Evolutionary conservation across 106 monocot genomes (phyloP).

Genomic region (Phalaenopsis equestris): DNA sequence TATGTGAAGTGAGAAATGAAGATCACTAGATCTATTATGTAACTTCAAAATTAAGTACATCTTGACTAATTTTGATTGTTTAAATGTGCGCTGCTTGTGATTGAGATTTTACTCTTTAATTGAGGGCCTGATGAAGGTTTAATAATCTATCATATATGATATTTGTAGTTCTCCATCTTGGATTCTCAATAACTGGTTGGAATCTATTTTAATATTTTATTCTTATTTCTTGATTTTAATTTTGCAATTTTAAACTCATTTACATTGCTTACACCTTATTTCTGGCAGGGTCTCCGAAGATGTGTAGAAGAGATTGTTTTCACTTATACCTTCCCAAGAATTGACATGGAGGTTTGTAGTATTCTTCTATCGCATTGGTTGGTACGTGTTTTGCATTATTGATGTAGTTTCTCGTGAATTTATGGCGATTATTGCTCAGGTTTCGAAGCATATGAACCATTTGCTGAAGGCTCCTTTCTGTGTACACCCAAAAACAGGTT

Average conservation of each 20-base stretch:
- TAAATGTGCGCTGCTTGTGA: neutral
- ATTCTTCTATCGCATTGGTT: neutral
- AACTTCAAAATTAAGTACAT: neutral
- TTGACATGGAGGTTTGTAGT: slow-evolving; percentile 79
- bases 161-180: neutral
- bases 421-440: slow-evolving; percentile 25
- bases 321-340: slow-evolving; percentile 85
- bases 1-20: neutral
- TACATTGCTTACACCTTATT: slow-evolving; percentile 1
- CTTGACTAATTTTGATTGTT: neutral
- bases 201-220: neutral
- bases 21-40: neutral
- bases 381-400: neutral
- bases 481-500: slow-evolving; percentile 94
- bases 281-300: slow-evolving; percentile 56
- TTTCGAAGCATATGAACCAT: slow-evolving; percentile 96
- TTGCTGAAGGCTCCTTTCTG: slow-evolving; percentile 93
- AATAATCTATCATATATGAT: neutral
- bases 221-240: neutral
- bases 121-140: neutral
- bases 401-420: neutral
- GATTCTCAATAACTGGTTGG: neutral
- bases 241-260: neutral
- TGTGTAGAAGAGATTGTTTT: slow-evolving; percentile 95
- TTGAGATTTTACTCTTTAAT: neutral